A percentile compares a stretch with the other conserved stretches of the same genome.
Evolutionary conservation across 83 land plant species (phyloP).

Genomic region (Picea mariana): DNA sequence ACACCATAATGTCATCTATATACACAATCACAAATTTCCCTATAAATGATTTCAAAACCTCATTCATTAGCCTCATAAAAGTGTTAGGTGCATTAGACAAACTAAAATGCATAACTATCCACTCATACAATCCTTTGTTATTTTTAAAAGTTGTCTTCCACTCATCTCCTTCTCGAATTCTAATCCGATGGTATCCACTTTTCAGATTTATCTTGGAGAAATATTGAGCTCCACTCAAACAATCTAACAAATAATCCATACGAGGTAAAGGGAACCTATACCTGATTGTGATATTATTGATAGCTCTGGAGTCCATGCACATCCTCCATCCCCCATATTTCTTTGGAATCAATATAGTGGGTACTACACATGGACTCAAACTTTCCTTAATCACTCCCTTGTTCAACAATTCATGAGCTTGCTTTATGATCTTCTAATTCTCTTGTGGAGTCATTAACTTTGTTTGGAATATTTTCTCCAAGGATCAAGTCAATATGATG

Average conservation of each 20-base stretch:
- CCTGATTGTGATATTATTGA: too few species aligned
- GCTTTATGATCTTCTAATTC: neutral
- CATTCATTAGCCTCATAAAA: neutral
- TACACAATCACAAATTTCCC: neutral
- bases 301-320: neutral
- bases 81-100: neutral
- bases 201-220: neutral
- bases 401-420: neutral
- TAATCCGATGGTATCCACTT: neutral
- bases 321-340: neutral
- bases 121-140: neutral
- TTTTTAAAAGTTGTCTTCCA: too few species aligned
- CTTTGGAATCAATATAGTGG: too few species aligned
- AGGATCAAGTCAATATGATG: too few species aligned
- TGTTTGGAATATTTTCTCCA: too few species aligned
- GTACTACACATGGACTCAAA: neutral
- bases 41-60: neutral
- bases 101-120: neutral
- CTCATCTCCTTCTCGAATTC: too few species aligned
- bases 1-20: neutral
- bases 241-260: neutral
- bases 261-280: too few species aligned
- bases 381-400: neutral
- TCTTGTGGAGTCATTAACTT: too few species aligned
- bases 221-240: neutral